A percentile compares a stretch with the other conserved stretches of the same genome.
Evolutionary conservation across 2,329 filamentous ascomycete species (phyloP).

Genomic region (Aspergillus novofumigatus): DNA sequence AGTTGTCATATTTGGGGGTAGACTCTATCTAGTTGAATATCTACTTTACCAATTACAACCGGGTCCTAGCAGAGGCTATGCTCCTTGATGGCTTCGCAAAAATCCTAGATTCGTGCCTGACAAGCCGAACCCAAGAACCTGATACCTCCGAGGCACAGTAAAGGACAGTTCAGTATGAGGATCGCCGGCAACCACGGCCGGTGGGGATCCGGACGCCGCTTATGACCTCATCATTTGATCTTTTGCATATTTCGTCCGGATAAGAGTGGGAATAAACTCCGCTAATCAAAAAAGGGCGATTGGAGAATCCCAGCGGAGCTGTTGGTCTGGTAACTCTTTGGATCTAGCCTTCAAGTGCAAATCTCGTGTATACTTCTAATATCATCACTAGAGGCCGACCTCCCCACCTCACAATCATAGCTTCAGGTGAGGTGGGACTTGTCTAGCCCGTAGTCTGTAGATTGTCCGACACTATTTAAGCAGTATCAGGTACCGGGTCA

Average conservation of each 20-base stretch:
- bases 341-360: neutral
- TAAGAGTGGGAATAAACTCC: neutral
- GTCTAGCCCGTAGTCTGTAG: neutral
- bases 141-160: neutral
- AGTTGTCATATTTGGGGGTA: too few species aligned
- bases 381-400: too few species aligned
- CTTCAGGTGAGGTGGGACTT: neutral
- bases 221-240: neutral
- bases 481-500: neutral
- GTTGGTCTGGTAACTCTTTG: neutral
- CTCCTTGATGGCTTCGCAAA: too few species aligned
- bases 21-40: too few species aligned
- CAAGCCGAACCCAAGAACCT: neutral
- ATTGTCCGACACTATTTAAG: neutral
- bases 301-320: neutral
- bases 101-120: neutral
- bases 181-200: neutral
- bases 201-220: neutral
- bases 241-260: neutral
- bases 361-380: neutral
- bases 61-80: too few species aligned
- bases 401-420: neutral
- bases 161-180: neutral
- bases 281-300: neutral
- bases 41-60: too few species aligned